Evolutionary conservation across 164 flowering plant species (phyloP).

Genomic region (Paratinospora sagittata): DNA sequence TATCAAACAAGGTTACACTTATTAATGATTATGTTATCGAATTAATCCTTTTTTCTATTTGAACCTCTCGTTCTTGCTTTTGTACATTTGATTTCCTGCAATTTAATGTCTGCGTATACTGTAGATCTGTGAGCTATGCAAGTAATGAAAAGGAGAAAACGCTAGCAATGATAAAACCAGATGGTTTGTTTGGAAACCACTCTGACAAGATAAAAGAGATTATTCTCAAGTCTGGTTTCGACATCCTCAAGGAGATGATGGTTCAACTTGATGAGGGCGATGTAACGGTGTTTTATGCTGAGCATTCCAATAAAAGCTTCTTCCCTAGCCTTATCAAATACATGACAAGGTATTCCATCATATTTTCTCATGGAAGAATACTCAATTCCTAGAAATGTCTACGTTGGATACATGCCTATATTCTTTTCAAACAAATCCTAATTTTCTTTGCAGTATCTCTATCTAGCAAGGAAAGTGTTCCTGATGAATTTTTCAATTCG

Average conservation of each 20-base stretch:
- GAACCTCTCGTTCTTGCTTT: background rate
- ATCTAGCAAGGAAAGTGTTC: background rate
- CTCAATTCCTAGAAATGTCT: background rate
- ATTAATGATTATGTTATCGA: background rate
- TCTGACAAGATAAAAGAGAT: constrained; percentile 40
- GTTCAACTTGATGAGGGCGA: constrained; percentile 45
- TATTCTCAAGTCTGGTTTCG: constrained; percentile 57
- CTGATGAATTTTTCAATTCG: background rate
- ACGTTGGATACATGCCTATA: background rate
- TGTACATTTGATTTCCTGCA: too few relatives aligned
- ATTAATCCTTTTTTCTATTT: background rate
- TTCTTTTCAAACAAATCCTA: background rate
- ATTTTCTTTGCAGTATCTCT: background rate
- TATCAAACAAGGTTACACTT: background rate
- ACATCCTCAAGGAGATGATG: constrained; percentile 36
- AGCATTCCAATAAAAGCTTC: constrained; percentile 66
- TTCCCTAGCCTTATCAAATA: constrained; percentile 61
- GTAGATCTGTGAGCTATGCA: constrained; percentile 31
- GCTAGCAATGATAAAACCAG: constrained; percentile 87
- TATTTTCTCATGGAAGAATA: background rate
- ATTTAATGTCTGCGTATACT: constrained; percentile 6
- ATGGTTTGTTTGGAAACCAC: constrained; percentile 59
- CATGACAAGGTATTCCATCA: constrained; percentile 63
- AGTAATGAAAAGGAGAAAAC: constrained; percentile 42
- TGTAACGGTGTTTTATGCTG: constrained; percentile 52